phyloP scores from a whole-genome alignment of 495 filamentous ascomycete species.

The Hypoxylon lenormandii region DNA sequence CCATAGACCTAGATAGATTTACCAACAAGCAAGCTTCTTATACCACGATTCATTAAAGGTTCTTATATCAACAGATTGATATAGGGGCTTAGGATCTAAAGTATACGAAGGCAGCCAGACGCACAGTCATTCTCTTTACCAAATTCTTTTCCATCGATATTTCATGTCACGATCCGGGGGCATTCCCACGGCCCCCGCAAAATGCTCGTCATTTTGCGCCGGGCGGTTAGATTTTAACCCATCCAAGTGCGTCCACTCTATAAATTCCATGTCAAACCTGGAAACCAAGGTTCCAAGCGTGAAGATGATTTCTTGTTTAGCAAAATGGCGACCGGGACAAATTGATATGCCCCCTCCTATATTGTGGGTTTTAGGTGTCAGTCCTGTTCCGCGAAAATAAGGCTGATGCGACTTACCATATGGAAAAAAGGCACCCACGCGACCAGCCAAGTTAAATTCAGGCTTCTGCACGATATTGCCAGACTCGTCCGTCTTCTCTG shows the following conservation, averaged over 20 bases:
- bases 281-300: slow-evolving; percentile 62
- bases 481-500: slow-evolving; percentile 24
- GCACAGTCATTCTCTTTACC: too few relatives aligned
- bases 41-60: too few relatives aligned
- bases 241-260: slow-evolving; percentile 44
- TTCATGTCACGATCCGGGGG: slow-evolving; percentile 53
- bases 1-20: too few relatives aligned
- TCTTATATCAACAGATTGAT: too few relatives aligned
- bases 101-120: too few relatives aligned
- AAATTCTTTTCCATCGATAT: slow-evolving; percentile 40
- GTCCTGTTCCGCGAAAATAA: neutral
- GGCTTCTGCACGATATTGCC: slow-evolving; percentile 38
- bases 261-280: slow-evolving; percentile 66
- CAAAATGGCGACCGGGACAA: slow-evolving; percentile 64
- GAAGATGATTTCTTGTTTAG: slow-evolving; percentile 63
- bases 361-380: neutral
- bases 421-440: too few relatives aligned
- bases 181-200: slow-evolving; percentile 39
- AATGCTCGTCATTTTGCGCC: slow-evolving; percentile 35
- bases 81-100: too few relatives aligned
- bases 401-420: slow-evolving; percentile 42
- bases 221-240: slow-evolving; percentile 40
- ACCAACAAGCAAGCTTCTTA: too few relatives aligned
- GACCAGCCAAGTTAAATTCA: too few relatives aligned
- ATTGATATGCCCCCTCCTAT: slow-evolving; percentile 56